These are phyloP conservation scores for Saururus chinensis DNA, from an alignment of 164 flowering plant species.

Conservation along the genomic window DNA sequence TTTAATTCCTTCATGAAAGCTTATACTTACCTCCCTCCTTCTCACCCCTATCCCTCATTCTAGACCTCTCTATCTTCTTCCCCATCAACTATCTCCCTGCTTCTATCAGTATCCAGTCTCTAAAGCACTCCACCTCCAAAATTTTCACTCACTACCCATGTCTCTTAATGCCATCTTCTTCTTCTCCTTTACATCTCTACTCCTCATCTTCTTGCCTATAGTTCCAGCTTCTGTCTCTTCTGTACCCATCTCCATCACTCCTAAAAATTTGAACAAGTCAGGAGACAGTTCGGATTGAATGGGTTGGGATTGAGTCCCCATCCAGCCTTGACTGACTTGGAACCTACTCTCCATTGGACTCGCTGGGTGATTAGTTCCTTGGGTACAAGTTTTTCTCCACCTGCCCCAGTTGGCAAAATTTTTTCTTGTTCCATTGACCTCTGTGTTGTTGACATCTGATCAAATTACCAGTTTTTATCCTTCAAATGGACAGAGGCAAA, in stretches of 20 bases:
- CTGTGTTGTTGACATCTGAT: conserved; percentile 65
- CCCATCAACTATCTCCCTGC: no score
- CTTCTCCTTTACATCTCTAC: no score
- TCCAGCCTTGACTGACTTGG: conserved; percentile 74
- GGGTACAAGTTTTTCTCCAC: conserved; percentile 78
- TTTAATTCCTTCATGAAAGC: no score
- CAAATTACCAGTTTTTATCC: conserved; percentile 69
- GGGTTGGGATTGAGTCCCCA: conserved; percentile 57
- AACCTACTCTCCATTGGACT: conserved; percentile 72
- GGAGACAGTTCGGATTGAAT: conserved; percentile 44
- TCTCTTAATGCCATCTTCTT: no score
- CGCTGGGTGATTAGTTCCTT: conserved; percentile 49
- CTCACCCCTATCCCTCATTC: no score
- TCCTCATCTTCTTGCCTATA: not conserved
- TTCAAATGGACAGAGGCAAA: conserved; percentile 67
- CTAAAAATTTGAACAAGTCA: conserved; percentile 37
- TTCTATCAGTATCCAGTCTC: no score
- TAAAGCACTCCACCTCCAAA: no score
- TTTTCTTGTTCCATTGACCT: conserved; percentile 57
- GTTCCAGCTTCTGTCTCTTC: conserved; percentile 9
- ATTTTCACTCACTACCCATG: no score
- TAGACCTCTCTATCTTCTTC: no score
- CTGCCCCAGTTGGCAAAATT: conserved; percentile 43
- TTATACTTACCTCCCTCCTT: no score
- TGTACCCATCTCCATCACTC: conserved; percentile 29